Evolutionary conservation across 345 rosid genomes (phyloP).

Genomic region (Aquilaria malaccensis): DNA sequence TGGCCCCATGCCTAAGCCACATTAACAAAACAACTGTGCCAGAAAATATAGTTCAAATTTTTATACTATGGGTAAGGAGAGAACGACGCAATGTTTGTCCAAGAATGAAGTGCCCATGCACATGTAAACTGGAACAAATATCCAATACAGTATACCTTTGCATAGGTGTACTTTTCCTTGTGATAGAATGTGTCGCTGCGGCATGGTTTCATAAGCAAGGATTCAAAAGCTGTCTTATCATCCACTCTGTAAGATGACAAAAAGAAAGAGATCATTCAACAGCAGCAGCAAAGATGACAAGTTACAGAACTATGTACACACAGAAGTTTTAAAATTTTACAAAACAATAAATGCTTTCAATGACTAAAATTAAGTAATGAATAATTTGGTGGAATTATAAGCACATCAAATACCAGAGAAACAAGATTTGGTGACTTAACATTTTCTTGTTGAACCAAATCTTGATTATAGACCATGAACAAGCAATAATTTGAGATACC

Average conservation of each 20-base stretch:
- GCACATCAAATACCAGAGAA: no score
- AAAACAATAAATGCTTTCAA: no score
- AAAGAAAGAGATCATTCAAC: constrained; percentile 10
- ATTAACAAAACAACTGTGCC: no score
- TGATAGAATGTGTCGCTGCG: constrained; percentile 35
- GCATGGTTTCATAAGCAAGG: constrained; percentile 50
- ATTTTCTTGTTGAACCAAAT: no score
- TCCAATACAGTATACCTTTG: constrained; percentile 43
- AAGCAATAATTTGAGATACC: no score
- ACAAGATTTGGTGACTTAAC: no score
- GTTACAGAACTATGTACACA: neutral
- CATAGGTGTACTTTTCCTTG: constrained; percentile 72
- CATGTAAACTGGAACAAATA: neutral
- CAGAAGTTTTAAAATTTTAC: neutral
- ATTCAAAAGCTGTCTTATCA: constrained; percentile 13
- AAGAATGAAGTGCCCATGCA: neutral
- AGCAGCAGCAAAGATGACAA: neutral
- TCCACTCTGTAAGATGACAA: constrained; percentile 34
- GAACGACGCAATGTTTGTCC: neutral
- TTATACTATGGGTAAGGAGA: neutral
- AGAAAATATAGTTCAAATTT: no score
- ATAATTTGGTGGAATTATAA: no score
- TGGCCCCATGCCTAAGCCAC: no score
- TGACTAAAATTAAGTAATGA: no score
- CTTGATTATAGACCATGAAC: no score